Percentiles rank a stretch among this genome's conserved stretches.
Evolutionary conservation across 2,329 filamentous ascomycete species (phyloP).

Genomic region (Lasiodiplodia sp.): DNA sequence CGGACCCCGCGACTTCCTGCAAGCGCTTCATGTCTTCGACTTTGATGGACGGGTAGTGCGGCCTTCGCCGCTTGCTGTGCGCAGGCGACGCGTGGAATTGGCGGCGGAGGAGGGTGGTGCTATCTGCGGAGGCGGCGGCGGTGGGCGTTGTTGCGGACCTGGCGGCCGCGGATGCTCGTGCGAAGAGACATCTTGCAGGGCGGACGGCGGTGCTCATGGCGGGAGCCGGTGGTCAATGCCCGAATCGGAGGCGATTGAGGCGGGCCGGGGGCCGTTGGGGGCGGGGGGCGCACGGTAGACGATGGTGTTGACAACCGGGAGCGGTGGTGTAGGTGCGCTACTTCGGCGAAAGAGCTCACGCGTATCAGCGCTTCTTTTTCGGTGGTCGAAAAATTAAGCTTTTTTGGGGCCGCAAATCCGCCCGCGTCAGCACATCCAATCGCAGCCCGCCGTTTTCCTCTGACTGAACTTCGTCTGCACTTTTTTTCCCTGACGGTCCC

Average conservation of each 20-base stretch:
- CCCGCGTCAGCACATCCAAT: conserved; percentile 4
- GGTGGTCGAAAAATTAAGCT: conserved; percentile 28
- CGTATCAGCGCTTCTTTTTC: conserved; percentile 11
- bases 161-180: conserved; percentile 36
- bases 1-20: conserved; percentile 35
- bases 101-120: conserved; percentile 42
- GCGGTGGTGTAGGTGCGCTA: background rate
- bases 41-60: conserved; percentile 54
- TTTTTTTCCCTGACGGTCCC: background rate
- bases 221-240: conserved; percentile 30
- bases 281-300: background rate
- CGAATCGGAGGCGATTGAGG: conserved; percentile 1
- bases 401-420: conserved; percentile 26
- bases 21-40: conserved; percentile 43
- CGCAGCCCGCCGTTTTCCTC: conserved; percentile 12
- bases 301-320: background rate
- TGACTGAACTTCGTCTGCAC: conserved; percentile 18
- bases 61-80: conserved; percentile 44
- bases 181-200: conserved; percentile 52
- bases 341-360: conserved; percentile 16
- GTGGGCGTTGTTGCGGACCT: conserved; percentile 38
- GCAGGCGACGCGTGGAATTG: conserved; percentile 50
- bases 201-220: conserved; percentile 52
- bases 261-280: conserved; percentile 6
- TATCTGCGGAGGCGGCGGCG: conserved; percentile 23